phyloP scores from a whole-genome alignment of 306 rosid genomes.

The Phaseolus lunatus region DNA sequence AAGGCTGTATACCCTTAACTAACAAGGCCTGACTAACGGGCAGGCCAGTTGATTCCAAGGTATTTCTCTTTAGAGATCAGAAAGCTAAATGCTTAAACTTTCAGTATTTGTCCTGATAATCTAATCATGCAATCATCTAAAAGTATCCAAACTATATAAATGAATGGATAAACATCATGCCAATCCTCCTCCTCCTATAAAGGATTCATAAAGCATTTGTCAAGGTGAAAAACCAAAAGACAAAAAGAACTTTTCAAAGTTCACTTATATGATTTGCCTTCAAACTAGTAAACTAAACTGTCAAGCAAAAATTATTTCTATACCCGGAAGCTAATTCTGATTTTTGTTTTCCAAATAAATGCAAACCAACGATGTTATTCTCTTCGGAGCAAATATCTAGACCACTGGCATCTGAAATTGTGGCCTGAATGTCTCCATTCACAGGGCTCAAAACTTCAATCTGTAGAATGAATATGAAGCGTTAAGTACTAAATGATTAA shows the following conservation, averaged over 20 bases:
- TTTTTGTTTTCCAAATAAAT: conserved; percentile 62
- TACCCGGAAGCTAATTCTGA: conserved; percentile 60
- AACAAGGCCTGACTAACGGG: neutral
- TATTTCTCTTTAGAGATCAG: neutral
- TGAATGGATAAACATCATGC: neutral
- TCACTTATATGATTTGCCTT: neutral
- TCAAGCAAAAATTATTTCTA: conserved; percentile 8
- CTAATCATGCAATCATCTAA: neutral
- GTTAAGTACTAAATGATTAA: neutral
- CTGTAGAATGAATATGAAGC: conserved; percentile 49
- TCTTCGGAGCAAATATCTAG: conserved; percentile 49
- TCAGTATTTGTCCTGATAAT: neutral
- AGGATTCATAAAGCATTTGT: neutral
- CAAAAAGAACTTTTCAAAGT: neutral
- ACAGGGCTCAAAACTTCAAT: conserved; percentile 84
- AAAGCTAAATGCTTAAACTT: neutral
- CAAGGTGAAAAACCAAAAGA: neutral
- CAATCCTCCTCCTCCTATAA: neutral
- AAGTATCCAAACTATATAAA: neutral
- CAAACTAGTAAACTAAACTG: neutral
- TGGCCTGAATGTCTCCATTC: conserved; percentile 64
- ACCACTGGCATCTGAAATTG: conserved; percentile 48
- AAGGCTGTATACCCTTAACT: neutral
- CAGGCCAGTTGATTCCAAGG: neutral
- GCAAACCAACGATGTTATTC: conserved; percentile 74